Conservation (phyloP, 768 basidiomycete species). For the Gloeostereum incarnatum region DNA sequence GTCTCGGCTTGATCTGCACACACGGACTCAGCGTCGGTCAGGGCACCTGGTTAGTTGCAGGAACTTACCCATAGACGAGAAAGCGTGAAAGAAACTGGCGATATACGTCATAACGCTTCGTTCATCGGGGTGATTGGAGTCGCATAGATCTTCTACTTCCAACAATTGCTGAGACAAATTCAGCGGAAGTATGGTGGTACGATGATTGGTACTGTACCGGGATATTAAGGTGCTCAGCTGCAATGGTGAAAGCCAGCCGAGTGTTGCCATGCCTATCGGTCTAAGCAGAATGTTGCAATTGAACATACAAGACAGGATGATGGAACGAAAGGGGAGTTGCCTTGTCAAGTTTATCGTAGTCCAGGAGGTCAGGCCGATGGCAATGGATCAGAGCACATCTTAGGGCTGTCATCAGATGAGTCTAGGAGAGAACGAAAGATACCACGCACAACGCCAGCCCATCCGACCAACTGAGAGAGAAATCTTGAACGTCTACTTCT, state of each 20-base stretch:
- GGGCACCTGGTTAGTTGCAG: background rate
- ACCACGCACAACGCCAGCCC: slow-evolving; percentile 83
- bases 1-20: slow-evolving; percentile 86
- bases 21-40: slow-evolving; percentile 6
- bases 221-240: slow-evolving; percentile 82
- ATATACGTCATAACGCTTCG: slow-evolving; percentile 98
- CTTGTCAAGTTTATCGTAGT: slow-evolving; percentile 84
- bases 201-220: slow-evolving; percentile 49
- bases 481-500: slow-evolving; percentile 91
- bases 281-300: slow-evolving; percentile 30
- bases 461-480: slow-evolving; percentile 88
- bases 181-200: slow-evolving; percentile 3
- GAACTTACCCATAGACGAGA: slow-evolving; percentile 85
- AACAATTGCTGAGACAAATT: slow-evolving; percentile 66
- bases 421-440: slow-evolving; percentile 5
- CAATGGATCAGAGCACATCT: slow-evolving; percentile 97
- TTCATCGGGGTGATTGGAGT: slow-evolving; percentile 84
- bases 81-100: slow-evolving; percentile 96
- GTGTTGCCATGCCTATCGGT: slow-evolving; percentile 78
- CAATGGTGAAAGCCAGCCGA: slow-evolving; percentile 77
- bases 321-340: slow-evolving; percentile 20
- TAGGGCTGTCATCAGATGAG: slow-evolving; percentile 7
- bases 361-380: slow-evolving; percentile 91
- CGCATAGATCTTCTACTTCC: slow-evolving; percentile 93
- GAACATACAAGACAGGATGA: no score